A percentile compares a stretch with the other conserved stretches of the same genome.
These are phyloP conservation scores for Sclerotinia trifoliorum DNA, from an alignment of 2,329 filamentous ascomycete genomes.

Conservation along the genomic window DNA sequence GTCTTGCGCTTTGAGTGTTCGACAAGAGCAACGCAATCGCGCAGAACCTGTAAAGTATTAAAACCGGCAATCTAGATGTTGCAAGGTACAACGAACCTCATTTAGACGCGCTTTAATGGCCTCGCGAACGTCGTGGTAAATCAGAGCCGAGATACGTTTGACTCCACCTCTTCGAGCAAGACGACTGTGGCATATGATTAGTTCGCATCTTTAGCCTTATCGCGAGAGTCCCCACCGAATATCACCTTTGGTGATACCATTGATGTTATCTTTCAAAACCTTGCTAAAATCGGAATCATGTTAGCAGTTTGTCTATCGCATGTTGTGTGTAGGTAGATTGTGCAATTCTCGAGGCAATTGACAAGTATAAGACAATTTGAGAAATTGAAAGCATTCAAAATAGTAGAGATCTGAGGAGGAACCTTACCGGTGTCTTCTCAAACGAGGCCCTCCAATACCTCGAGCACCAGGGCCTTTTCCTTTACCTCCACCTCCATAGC, in stretches of 20 bases:
- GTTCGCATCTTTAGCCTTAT: neutral
- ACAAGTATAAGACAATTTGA: neutral
- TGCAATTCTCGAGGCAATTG: neutral
- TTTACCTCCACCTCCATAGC: conserved; percentile 15
- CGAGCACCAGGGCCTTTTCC: conserved; percentile 25
- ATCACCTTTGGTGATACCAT: conserved; percentile 54
- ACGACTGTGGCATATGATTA: conserved; percentile 45
- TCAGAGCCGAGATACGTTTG: conserved; percentile 63
- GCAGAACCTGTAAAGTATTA: conserved; percentile 4
- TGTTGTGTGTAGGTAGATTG: neutral
- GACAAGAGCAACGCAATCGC: conserved; percentile 34
- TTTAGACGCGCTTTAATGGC: conserved; percentile 53
- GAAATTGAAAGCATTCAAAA: neutral
- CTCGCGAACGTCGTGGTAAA: conserved; percentile 61
- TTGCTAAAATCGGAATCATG: conserved; percentile 43
- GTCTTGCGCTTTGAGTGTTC: conserved; percentile 61
- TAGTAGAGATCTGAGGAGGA: neutral
- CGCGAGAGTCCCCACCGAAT: conserved; percentile 47
- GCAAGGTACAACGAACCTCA: conserved; percentile 41
- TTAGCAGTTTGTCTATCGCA: conserved; percentile 9
- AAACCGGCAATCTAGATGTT: neutral
- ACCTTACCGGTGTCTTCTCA: conserved; percentile 23
- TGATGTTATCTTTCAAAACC: conserved; percentile 48
- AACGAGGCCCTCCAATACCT: conserved; percentile 23
- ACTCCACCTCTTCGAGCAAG: conserved; percentile 74